A percentile compares a stretch with the other conserved stretches of the same genome.
phyloP scores from a whole-genome alignment of 202 grass and related monocot species.

The Hordeum pubiflorum region DNA sequence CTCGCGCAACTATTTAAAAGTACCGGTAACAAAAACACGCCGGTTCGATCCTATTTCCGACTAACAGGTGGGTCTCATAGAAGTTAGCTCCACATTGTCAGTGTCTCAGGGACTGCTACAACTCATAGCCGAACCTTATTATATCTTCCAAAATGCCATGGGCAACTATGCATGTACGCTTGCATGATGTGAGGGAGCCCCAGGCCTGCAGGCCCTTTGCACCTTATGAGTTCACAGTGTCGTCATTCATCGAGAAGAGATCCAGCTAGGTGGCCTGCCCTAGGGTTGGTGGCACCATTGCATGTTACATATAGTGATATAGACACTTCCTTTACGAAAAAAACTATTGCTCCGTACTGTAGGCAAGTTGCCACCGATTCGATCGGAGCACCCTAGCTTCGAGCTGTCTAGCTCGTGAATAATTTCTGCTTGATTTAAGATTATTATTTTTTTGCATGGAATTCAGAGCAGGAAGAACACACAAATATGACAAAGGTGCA shows the following conservation, averaged over 20 bases:
- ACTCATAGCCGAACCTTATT: background rate
- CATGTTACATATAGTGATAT: background rate
- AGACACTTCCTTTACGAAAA: background rate
- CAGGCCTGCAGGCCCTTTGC: background rate
- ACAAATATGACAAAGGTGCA: background rate
- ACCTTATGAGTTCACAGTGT: slow-evolving; percentile 37
- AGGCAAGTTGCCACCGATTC: background rate
- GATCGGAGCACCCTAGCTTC: background rate
- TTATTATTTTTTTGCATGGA: background rate
- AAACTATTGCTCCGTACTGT: slow-evolving; percentile 8
- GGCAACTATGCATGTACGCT: background rate
- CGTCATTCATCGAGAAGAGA: slow-evolving; percentile 32
- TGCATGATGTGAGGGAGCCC: background rate
- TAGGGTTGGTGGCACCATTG: slow-evolving; percentile 13
- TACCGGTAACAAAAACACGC: background rate
- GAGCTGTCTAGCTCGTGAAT: background rate
- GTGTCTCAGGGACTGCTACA: background rate
- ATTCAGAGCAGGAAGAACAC: background rate
- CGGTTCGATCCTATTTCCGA: background rate
- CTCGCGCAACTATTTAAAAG: background rate
- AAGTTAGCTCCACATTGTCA: background rate
- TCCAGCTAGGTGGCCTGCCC: background rate
- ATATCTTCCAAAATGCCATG: background rate
- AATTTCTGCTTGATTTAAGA: background rate
- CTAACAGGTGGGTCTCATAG: background rate